Percentiles rank a stretch among this genome's conserved stretches.
These are phyloP conservation scores for Amphirosellinia nigrospora DNA, from an alignment of 495 filamentous ascomycete genomes.

Conservation along the genomic window DNA sequence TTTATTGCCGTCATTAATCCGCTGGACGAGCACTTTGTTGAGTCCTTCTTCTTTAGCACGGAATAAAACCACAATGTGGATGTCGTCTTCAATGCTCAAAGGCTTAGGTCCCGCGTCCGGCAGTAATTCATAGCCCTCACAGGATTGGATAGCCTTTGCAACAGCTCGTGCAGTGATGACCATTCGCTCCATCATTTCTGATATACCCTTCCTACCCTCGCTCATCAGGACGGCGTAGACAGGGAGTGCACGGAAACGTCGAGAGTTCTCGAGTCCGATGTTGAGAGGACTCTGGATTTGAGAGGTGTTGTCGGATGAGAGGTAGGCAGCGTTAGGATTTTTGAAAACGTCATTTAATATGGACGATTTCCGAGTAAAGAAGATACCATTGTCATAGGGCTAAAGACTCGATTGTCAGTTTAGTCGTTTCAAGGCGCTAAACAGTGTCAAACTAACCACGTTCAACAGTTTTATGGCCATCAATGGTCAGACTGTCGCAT, in stretches of 20 bases:
- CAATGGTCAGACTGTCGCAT: conserved; percentile 84
- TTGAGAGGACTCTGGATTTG: conserved; percentile 82
- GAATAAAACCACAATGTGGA: conserved; percentile 83
- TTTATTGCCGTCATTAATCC: conserved; percentile 74
- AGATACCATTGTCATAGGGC: conserved; percentile 93
- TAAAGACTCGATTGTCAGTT: conserved; percentile 33
- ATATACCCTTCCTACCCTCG: conserved; percentile 74
- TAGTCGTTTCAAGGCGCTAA: neutral
- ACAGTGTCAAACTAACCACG: conserved; percentile 59
- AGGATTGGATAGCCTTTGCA: conserved; percentile 64
- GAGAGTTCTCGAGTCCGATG: conserved; percentile 88
- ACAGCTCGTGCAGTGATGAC: conserved; percentile 72
- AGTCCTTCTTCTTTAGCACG: conserved; percentile 70
- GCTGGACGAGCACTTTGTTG: conserved; percentile 67
- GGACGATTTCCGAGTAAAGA: conserved; percentile 69
- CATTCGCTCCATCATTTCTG: conserved; percentile 73
- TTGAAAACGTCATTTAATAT: conserved; percentile 70
- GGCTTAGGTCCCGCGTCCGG: conserved; percentile 52
- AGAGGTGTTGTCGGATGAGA: conserved; percentile 53
- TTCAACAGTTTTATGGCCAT: conserved; percentile 92
- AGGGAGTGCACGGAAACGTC: conserved; percentile 86
- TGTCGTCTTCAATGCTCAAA: conserved; percentile 41
- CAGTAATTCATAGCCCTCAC: conserved; percentile 68
- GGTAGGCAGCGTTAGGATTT: conserved; percentile 87
- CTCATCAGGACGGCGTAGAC: conserved; percentile 82